Evolutionary conservation across 1,284 basidiomycete species (phyloP), one percentile per base, ranked within the genome.

Genomic region (Boletellus deceptivus): DNA sequence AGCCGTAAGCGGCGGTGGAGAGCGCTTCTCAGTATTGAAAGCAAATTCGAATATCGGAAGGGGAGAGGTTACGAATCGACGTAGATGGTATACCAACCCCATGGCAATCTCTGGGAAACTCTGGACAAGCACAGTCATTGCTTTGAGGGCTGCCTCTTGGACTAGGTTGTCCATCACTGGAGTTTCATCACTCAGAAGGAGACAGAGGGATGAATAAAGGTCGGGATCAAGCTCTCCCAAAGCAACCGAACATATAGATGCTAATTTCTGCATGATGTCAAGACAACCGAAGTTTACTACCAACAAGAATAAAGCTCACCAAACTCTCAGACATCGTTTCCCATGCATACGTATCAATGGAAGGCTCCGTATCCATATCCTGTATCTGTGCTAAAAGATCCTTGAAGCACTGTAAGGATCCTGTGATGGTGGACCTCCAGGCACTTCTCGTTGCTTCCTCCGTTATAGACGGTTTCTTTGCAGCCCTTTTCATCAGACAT

Each of bases 61-160:
- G 6, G 94, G 93, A 2, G 88, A 89, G 9, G 91, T 93, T 24
- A 96, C 84, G 59, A 97, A 95, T 44, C 88, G 86, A 29, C 94
- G 84, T 35, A 98, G 76, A 62, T 94, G 91, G 38, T 77, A 77
- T 0, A 89, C 86, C 79, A 95, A 86, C 10, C 79, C 76, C 3
- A 83, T 70, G 1, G 92, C 91, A 48, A 92, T 83, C 18, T 86
- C 81, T 0, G 89, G 86, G 70, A 93, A 93, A 67, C 91, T 94
- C 67, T 86, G 85, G 2, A 95, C 94, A 31, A 89, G 78, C 27
- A 91, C 83, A 17, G 82, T 86, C 29, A 80, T 84, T 9, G 89
- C 82, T 64, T 93, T 91, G 43, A 95, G 72, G 22, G 93, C 91
- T 7, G 93, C 86, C 64, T 92, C 89, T 69, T 93, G 91, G 3